phyloP scores from a whole-genome alignment of 257 asterid genomes.

The Cynanchum wilfordii region DNA sequence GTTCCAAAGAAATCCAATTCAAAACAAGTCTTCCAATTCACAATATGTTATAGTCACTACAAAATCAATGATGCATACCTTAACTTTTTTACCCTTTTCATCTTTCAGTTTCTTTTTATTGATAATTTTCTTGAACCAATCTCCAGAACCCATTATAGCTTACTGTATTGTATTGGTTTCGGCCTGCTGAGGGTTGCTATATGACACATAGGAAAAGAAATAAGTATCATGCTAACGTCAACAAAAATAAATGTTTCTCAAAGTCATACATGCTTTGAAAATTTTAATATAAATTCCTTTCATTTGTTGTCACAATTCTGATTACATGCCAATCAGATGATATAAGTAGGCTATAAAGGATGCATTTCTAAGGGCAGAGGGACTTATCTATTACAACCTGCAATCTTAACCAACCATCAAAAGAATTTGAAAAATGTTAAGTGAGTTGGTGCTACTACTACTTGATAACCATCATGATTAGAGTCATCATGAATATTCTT shows the following conservation, averaged over 20 bases:
- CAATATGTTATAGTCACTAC: neutral
- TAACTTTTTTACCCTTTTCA: conserved; percentile 35
- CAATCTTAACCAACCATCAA: neutral
- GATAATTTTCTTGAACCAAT: conserved; percentile 72
- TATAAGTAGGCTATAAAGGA: neutral
- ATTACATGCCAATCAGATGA: neutral
- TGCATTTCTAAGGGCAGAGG: neutral
- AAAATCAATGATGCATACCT: conserved; percentile 37
- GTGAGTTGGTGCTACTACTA: neutral
- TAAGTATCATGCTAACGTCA: conserved; percentile 1
- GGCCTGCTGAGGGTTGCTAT: conserved; percentile 1
- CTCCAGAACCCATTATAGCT: conserved; percentile 61
- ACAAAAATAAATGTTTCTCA: neutral
- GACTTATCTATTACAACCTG: neutral
- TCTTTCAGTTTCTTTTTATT: conserved; percentile 54
- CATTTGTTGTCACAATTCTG: neutral
- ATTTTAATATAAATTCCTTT: neutral
- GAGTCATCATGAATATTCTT: conserved; percentile 1
- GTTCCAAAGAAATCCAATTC: conserved; percentile 18
- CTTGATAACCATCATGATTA: neutral
- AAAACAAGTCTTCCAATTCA: neutral
- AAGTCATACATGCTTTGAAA: neutral
- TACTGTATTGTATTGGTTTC: conserved; percentile 10
- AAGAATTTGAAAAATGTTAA: neutral
- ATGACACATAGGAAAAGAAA: neutral